Conservation (phyloP, 2,329 filamentous ascomycete species). For the Ophiostoma sp. region DNA sequence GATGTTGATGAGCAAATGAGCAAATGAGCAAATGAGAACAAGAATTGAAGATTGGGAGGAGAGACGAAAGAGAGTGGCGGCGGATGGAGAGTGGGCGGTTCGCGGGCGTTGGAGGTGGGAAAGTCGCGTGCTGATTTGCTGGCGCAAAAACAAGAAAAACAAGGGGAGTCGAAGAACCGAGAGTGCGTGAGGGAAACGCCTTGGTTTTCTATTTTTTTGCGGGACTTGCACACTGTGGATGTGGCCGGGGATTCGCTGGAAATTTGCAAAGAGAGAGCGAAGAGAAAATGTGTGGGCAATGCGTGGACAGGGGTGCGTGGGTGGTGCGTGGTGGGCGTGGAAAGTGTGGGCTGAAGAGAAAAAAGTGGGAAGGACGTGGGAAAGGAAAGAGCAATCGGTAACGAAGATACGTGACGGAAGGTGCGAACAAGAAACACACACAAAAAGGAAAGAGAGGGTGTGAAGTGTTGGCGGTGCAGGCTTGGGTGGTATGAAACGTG, state of each 20-base stretch:
- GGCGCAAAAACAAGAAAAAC: constrained; percentile 14
- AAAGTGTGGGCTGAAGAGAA: constrained; percentile 15
- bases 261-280: not conserved
- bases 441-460: not conserved
- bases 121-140: constrained; percentile 54
- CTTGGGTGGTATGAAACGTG: constrained; percentile 1
- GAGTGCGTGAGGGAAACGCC: not conserved
- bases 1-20: constrained; percentile 22
- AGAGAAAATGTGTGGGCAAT: not conserved
- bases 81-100: not conserved
- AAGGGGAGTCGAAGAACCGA: not conserved
- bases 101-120: constrained; percentile 38
- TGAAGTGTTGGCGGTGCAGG: not conserved
- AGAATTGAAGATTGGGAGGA: not conserved
- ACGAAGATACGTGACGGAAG: not conserved
- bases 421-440: not conserved
- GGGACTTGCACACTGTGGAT: not conserved
- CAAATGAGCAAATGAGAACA: constrained; percentile 30
- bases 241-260: not conserved
- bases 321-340: too few relatives aligned
- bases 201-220: constrained; percentile 13
- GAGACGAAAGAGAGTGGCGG: constrained; percentile 2
- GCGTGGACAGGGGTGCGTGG: not conserved
- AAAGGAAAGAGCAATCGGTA: not conserved
- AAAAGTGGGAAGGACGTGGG: not conserved